Evolutionary conservation across 176 grass and related monocot genomes (phyloP).

Genomic region (Oryza australiensis): DNA sequence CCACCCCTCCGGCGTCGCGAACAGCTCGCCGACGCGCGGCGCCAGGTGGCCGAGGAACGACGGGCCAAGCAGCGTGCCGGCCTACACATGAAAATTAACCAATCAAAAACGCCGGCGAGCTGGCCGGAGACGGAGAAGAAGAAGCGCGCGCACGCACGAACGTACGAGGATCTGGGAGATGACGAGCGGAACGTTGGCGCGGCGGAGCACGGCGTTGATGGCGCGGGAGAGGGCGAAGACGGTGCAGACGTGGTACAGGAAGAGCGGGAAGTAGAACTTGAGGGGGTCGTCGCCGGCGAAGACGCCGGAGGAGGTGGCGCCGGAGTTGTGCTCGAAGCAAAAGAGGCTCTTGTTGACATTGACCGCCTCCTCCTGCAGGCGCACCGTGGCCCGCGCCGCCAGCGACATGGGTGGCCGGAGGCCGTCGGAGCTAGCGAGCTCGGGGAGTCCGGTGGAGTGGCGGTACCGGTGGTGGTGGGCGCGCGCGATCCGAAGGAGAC

Average conservation of each 20-base stretch:
- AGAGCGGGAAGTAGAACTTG: constrained; percentile 72
- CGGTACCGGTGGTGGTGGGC: neutral
- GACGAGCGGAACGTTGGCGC: constrained; percentile 48
- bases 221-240: constrained; percentile 48
- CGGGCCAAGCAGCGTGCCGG: constrained; percentile 65
- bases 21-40: constrained; percentile 32
- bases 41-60: constrained; percentile 40
- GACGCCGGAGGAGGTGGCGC: constrained; percentile 62
- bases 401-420: constrained; percentile 31
- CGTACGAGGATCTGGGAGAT: constrained; percentile 78
- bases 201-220: constrained; percentile 43
- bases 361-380: neutral
- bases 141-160: neutral
- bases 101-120: neutral
- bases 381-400: neutral
- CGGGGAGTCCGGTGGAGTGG: neutral
- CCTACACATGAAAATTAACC: constrained; percentile 36
- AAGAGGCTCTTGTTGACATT: constrained; percentile 26
- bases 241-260: constrained; percentile 60
- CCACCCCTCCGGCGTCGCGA: constrained; percentile 59
- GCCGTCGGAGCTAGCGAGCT: neutral
- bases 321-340: constrained; percentile 45
- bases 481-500: neutral
- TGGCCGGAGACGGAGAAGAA: neutral
- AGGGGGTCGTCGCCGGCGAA: constrained; percentile 82